Percentiles rank a stretch among this genome's conserved stretches.
Evolutionary conservation across 495 filamentous ascomycete species (phyloP).

Genomic region (Hyaloscypha variabilis): DNA sequence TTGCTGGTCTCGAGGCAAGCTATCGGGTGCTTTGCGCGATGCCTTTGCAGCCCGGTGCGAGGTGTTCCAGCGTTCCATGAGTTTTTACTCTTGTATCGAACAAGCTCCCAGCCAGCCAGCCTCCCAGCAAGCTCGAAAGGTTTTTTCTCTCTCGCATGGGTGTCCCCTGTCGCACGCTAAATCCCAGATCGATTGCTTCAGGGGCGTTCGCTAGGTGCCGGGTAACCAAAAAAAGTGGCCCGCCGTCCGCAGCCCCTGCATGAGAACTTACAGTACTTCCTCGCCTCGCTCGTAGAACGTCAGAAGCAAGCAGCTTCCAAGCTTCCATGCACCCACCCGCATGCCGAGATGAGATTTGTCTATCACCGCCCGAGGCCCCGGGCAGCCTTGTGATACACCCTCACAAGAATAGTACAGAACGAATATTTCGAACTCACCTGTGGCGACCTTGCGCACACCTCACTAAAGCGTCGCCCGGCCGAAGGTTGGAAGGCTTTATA

Average conservation of each 20-base stretch:
- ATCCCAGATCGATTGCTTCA: background rate
- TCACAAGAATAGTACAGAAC: no score
- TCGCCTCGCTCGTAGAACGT: no score
- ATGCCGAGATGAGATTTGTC: no score
- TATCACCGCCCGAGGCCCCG: no score
- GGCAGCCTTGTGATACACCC: no score
- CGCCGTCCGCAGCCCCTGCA: background rate
- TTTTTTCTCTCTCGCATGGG: background rate
- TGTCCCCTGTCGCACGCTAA: background rate
- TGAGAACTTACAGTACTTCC: background rate
- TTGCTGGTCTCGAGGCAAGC: background rate
- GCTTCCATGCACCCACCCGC: background rate
- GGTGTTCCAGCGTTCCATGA: no score
- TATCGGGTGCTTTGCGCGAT: background rate
- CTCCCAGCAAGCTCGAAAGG: no score
- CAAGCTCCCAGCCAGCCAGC: no score
- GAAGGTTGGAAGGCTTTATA: background rate
- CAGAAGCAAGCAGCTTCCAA: background rate
- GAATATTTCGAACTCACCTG: no score
- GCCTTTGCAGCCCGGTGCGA: background rate
- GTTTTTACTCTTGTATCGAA: no score
- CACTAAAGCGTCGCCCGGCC: no score
- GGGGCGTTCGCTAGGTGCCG: background rate
- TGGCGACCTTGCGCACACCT: no score
- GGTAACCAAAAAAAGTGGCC: conserved; percentile 1